These are phyloP conservation scores for Persicaria tinctoria DNA, from an alignment of 148 eudicot species.

Conservation along the genomic window DNA sequence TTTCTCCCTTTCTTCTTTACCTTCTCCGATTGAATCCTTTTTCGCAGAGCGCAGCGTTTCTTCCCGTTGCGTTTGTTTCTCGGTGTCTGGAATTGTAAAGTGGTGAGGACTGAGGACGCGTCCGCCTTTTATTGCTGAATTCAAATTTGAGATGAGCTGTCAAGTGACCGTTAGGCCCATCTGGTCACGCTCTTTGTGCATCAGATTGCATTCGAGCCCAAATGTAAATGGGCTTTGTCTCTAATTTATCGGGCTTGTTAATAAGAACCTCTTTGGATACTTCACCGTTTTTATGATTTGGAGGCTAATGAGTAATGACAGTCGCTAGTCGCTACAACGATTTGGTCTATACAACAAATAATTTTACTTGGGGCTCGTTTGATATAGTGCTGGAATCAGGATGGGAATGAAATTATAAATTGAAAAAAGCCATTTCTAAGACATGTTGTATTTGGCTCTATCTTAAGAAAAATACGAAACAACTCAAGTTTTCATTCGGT, in stretches of 20 bases:
- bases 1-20: conserved; percentile 18
- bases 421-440: no score
- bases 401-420: no score
- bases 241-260: no score
- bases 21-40: not conserved
- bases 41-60: not conserved
- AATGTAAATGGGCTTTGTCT: not conserved
- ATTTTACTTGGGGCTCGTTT: no score
- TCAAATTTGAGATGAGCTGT: conserved; percentile 11
- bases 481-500: not conserved
- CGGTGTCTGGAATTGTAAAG: not conserved
- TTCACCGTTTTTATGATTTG: no score
- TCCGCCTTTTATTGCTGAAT: conserved; percentile 1
- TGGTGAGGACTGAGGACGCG: not conserved
- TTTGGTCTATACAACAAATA: no score
- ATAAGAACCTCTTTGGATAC: no score
- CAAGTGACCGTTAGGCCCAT: conserved; percentile 1
- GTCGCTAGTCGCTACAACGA: no score
- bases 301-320: no score
- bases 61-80: conserved; percentile 9
- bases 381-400: no score
- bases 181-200: not conserved
- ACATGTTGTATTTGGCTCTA: not conserved
- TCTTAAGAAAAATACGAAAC: not conserved
- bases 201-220: not conserved